Percentiles rank a stretch among this genome's conserved stretches.
Evolutionary conservation across 2,329 filamentous ascomycete genomes (phyloP).

Genomic region (Aspergillus ibericus): DNA sequence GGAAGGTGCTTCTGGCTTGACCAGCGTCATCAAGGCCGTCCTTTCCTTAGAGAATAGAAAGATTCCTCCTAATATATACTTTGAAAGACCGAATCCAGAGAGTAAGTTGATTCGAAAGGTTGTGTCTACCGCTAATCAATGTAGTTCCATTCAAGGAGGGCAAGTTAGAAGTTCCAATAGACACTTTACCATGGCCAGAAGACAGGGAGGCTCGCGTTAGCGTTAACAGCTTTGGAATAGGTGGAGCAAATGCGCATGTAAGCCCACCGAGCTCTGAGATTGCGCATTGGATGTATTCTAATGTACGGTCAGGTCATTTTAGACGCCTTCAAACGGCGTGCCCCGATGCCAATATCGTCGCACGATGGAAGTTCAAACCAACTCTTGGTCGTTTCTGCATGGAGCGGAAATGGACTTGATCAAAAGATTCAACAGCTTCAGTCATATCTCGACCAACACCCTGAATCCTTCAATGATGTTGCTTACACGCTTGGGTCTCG

Average conservation of each 20-base stretch:
- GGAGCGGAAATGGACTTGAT: neutral
- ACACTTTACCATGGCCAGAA: slow-evolving; percentile 21
- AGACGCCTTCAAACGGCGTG: neutral
- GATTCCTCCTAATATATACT: slow-evolving; percentile 23
- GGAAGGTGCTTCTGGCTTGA: slow-evolving; percentile 22
- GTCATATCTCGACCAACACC: neutral
- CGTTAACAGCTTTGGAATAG: slow-evolving; percentile 31
- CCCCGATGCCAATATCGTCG: neutral
- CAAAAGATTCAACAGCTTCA: neutral
- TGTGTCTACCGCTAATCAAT: neutral
- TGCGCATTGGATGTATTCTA: neutral
- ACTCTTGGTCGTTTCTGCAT: slow-evolving; percentile 4
- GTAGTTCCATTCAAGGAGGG: neutral
- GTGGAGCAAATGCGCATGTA: slow-evolving; percentile 14
- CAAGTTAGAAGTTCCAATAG: slow-evolving; percentile 7
- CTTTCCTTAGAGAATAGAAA: slow-evolving; percentile 20
- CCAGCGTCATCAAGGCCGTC: slow-evolving; percentile 21
- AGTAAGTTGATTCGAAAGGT: slow-evolving; percentile 6
- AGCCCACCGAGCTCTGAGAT: neutral
- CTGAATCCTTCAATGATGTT: neutral
- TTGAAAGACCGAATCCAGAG: slow-evolving; percentile 26
- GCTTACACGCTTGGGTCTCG: slow-evolving; percentile 7
- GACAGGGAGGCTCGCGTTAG: slow-evolving; percentile 17
- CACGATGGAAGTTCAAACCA: neutral
- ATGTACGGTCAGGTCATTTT: neutral